Base-by-base conservation (phyloP, 116 monocot species). In the Trichopus zeylanicus region DNA sequence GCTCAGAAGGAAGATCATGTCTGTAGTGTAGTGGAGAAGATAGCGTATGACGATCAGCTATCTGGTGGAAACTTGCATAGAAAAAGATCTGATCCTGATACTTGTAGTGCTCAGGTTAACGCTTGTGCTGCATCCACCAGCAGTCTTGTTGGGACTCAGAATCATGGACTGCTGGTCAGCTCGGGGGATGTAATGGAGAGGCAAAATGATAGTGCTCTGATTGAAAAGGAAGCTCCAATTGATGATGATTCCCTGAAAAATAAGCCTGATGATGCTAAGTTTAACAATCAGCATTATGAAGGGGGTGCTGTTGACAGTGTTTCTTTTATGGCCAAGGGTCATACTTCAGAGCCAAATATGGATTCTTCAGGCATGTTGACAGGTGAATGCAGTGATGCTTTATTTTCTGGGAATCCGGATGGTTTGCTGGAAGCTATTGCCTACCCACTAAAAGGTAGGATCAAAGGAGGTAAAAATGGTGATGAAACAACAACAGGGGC, bases 391-490 rank as follows among this genome's bases (percentile, higher is more conserved):
- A 64, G 29, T 38, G 56, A 56, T 5, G 22, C 70, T 51, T 8
- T 31, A 48, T 61, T 61, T 39, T 52, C 74, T 60, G 63, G 16
- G 30, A 67, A 70, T n/a, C 61, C 71, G 55, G 75, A 75, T 63
- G 79, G 70, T 24, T 70, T 79, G 19, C 60, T 74, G 15, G 75
- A 71, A 57, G 31, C 71, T 49, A 68, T 80, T 71, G 59, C 71
- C 59, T 71, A 68, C 48, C 80, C 57, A 60, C 71, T 67, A 21
- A 71, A 67, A 21, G 34, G 35, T 52, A 22, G 53, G 8, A 66
- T 35, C 57, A 74, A 66, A 48, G 67, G 63, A 18, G 56, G 32
- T 23, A 32, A 30, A 15, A 37, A 48, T 59, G 21, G 26, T 53
- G 57, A 62, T 34, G 12, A n/a, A 51, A 42, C 10, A 42, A 19